Conservation (phyloP, 352 stramenopile genomes). For the Thraustotheca clavata region DNA sequence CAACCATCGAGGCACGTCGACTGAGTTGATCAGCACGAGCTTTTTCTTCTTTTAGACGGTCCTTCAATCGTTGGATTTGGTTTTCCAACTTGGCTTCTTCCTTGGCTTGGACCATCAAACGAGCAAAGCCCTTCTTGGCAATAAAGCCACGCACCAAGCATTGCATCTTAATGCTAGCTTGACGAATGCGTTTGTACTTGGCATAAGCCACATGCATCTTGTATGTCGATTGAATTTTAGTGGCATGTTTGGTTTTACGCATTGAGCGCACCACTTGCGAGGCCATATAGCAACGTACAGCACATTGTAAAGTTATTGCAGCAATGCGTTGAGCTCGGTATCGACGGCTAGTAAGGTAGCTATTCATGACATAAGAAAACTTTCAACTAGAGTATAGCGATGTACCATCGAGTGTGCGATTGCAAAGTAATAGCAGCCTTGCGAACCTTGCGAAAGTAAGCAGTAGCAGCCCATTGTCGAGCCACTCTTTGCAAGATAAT, state of each 20-base stretch:
- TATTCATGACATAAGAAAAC: not conserved
- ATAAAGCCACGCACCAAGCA: conserved; percentile 78
- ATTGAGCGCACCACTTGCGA: conserved; percentile 48
- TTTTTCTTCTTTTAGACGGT: conserved; percentile 86
- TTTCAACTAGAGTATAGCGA: not conserved
- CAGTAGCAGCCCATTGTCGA: conserved; percentile 72
- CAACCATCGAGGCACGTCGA: conserved; percentile 12
- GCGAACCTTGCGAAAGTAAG: conserved; percentile 49
- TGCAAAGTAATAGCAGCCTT: conserved; percentile 48
- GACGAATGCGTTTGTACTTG: conserved; percentile 46
- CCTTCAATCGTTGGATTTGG: conserved; percentile 89
- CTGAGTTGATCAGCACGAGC: conserved; percentile 52
- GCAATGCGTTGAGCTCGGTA: conserved; percentile 58
- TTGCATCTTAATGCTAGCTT: conserved; percentile 67
- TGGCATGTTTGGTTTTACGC: conserved; percentile 58
- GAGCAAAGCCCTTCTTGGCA: conserved; percentile 58
- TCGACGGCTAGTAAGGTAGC: conserved; percentile 26
- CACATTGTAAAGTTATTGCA: conserved; percentile 57
- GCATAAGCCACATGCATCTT: conserved; percentile 65
- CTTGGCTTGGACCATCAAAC: conserved; percentile 79
- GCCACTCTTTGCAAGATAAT: conserved; percentile 74
- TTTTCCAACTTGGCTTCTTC: conserved; percentile 95
- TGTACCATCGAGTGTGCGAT: conserved; percentile 42
- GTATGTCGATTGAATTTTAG: conserved; percentile 76
- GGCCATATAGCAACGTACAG: conserved; percentile 47